These are phyloP conservation scores for Brassica nigra DNA, from an alignment of 345 rosid species.

Conservation along the genomic window DNA sequence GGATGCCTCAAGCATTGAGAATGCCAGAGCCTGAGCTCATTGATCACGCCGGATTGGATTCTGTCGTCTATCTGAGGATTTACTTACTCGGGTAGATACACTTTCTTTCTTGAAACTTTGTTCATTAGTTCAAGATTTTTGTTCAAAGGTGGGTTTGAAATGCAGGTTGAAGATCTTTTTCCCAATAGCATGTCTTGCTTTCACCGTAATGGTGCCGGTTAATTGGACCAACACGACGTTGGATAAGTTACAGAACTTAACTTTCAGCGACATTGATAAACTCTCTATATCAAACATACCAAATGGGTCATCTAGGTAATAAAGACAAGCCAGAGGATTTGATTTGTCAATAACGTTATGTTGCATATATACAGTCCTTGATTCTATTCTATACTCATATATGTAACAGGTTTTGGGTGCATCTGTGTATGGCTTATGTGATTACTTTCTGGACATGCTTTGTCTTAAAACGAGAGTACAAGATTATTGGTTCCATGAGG, in stretches of 20 bases:
- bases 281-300: slow-evolving; percentile 92
- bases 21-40: slow-evolving; percentile 95
- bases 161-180: slow-evolving; percentile 85
- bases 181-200: slow-evolving; percentile 73
- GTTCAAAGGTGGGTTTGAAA: slow-evolving; percentile 1
- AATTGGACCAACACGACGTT: slow-evolving; percentile 80
- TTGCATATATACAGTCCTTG: background rate
- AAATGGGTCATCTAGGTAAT: slow-evolving; percentile 65
- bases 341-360: background rate
- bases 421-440: slow-evolving; percentile 82
- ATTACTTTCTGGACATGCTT: slow-evolving; percentile 95
- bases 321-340: background rate
- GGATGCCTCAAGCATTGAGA: slow-evolving; percentile 92
- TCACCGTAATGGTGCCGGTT: slow-evolving; percentile 76
- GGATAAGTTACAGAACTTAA: slow-evolving; percentile 47
- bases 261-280: slow-evolving; percentile 74
- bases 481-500: slow-evolving; percentile 72
- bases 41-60: slow-evolving; percentile 90
- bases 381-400: background rate
- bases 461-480: slow-evolving; percentile 72
- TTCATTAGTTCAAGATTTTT: background rate
- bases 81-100: slow-evolving; percentile 71
- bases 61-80: slow-evolving; percentile 83
- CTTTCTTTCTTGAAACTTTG: background rate
- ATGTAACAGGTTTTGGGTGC: slow-evolving; percentile 83